A percentile compares a stretch with the other conserved stretches of the same genome.
These are phyloP conservation scores for Penicillium nucicola DNA, from an alignment of 495 filamentous ascomycete species.

Conservation along the genomic window DNA sequence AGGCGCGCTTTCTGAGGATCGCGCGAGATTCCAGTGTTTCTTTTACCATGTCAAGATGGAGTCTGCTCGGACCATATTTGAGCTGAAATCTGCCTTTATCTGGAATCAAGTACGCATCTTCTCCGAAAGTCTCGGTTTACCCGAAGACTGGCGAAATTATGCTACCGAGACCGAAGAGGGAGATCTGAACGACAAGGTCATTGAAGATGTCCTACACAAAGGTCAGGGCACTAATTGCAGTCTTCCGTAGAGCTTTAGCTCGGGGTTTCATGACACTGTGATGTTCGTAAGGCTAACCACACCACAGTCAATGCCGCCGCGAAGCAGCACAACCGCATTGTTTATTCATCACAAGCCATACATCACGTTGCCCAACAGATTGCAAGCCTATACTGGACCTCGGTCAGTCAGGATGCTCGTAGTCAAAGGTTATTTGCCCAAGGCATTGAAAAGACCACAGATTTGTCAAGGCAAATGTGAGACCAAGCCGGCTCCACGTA, in stretches of 20 bases:
- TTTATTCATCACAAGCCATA: constrained; percentile 71
- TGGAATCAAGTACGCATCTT: constrained; percentile 60
- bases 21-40: constrained; percentile 1
- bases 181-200: constrained; percentile 48
- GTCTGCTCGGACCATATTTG: constrained; percentile 49
- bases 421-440: constrained; percentile 32
- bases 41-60: constrained; percentile 34
- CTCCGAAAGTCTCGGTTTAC: constrained; percentile 51
- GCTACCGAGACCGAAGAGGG: constrained; percentile 41
- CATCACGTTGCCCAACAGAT: constrained; percentile 83
- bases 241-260: not conserved
- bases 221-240: constrained; percentile 19
- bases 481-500: not conserved
- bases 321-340: constrained; percentile 66
- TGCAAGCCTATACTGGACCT: constrained; percentile 64
- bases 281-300: constrained; percentile 7
- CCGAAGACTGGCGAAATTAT: constrained; percentile 55
- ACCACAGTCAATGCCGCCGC: constrained; percentile 59
- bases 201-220: constrained; percentile 56
- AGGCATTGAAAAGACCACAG: constrained; percentile 40
- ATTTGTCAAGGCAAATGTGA: constrained; percentile 47
- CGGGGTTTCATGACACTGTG: not conserved
- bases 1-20: constrained; percentile 4
- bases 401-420: constrained; percentile 44
- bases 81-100: constrained; percentile 64